Conservation (phyloP, 768 basidiomycete genomes). For the Rhizopogon vinicolor region DNA sequence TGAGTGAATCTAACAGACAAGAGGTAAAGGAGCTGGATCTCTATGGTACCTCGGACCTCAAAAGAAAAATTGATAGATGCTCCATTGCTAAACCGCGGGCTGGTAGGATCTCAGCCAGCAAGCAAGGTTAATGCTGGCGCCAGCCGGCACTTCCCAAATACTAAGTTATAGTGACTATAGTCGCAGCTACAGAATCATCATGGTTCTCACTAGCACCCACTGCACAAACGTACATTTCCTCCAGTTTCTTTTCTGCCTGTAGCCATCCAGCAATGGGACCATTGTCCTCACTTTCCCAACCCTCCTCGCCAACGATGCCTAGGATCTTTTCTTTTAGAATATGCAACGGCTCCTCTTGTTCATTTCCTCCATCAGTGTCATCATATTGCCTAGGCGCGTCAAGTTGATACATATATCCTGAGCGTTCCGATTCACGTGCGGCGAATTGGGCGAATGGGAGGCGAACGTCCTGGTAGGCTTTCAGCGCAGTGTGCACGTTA, state of each 20-base stretch:
- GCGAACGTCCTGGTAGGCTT: conserved; percentile 14
- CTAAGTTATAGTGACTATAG: too few species aligned
- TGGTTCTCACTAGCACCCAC: too few species aligned
- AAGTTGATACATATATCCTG: conserved; percentile 16
- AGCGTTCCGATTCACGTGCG: conserved; percentile 11
- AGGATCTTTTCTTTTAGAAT: conserved; percentile 7
- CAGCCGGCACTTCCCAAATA: too few species aligned
- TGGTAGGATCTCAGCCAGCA: too few species aligned
- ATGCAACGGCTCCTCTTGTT: conserved; percentile 13
- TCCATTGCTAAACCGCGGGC: too few species aligned
- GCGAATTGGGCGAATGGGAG: conserved; percentile 13
- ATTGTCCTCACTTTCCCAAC: conserved; percentile 11
- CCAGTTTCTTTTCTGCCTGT: conserved; percentile 11
- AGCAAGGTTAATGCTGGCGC: too few species aligned
- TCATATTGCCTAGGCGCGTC: conserved; percentile 15
- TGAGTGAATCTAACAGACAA: too few species aligned
- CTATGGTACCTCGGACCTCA: too few species aligned
- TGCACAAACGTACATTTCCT: not conserved
- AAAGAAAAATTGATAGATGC: too few species aligned
- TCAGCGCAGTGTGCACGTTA: conserved; percentile 8
- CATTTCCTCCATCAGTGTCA: conserved; percentile 11
- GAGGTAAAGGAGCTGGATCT: too few species aligned
- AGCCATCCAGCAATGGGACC: conserved; percentile 11
- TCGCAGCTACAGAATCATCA: too few species aligned
- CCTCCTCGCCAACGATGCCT: not conserved